Evolutionary conservation across 176 grass and related monocot genomes (phyloP).

Genomic region (Chloris gayana): DNA sequence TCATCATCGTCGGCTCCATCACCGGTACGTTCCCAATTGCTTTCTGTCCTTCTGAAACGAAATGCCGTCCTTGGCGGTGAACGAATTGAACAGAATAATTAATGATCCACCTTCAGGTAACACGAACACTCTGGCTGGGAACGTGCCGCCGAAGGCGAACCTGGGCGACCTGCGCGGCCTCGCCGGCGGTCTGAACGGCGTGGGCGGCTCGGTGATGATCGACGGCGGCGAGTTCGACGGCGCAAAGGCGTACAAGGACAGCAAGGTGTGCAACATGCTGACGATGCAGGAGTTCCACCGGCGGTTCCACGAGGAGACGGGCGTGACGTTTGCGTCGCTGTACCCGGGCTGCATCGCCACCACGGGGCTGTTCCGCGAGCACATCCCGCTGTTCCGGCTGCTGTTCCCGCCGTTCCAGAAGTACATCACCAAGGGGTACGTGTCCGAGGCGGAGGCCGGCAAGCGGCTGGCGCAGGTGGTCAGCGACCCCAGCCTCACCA

Average conservation of each 20-base stretch:
- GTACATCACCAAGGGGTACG: constrained; percentile 96
- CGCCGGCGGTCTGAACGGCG: constrained; percentile 64
- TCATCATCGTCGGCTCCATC: constrained; percentile 98
- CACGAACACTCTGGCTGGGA: constrained; percentile 89
- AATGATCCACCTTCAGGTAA: constrained; percentile 51
- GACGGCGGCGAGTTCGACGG: constrained; percentile 91
- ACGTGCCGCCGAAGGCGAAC: constrained; percentile 97
- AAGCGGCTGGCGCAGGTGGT: constrained; percentile 96
- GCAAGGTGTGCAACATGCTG: constrained; percentile 99
- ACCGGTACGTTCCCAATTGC: constrained; percentile 58
- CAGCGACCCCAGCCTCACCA: constrained; percentile 84
- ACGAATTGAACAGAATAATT: too few relatives aligned
- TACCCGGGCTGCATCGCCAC: constrained; percentile 99
- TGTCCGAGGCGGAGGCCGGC: constrained; percentile 94
- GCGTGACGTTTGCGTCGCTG: constrained; percentile 82
- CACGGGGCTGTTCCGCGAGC: constrained; percentile 85
- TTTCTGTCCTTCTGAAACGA: too few relatives aligned
- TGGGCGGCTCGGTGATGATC: constrained; percentile 76
- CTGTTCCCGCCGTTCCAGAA: constrained; percentile 98
- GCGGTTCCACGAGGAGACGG: constrained; percentile 90
- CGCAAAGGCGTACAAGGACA: constrained; percentile 99
- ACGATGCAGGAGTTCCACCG: constrained; percentile 95
- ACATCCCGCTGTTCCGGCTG: constrained; percentile 80
- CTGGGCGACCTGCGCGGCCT: constrained; percentile 85
- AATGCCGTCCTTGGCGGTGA: neutral